Evolutionary conservation across 768 basidiomycete genomes (phyloP), one percentile per base, ranked within the genome.

Genomic region (Agaricus blazei): DNA sequence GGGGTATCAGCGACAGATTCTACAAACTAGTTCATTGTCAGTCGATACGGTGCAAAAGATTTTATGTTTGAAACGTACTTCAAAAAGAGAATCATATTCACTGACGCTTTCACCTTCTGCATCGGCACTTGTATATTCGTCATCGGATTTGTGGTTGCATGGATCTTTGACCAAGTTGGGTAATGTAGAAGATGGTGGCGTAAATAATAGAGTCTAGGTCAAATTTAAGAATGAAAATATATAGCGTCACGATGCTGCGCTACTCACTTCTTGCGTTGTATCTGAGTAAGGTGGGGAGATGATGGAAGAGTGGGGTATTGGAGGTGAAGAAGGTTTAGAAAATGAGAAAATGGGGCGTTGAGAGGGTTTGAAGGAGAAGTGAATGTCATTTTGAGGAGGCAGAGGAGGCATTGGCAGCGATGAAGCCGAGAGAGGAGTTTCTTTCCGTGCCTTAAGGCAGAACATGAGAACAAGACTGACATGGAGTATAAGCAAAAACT

Each of bases 111-210:
- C 51, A 9, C 51, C 51, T 11, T 52, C 51, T 7, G 51, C 51
- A 34, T 52, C 51, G 24, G 51, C 51, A 44, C 42, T 44, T n/a
- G 51, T 52, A 23, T 31, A 52, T 14, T 12, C 43, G 44, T 44
- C 51, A 12, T 43, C 24, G 34, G 34, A 34, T 11, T 11, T n/a
- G 23, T 48, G n/a, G n/a, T 29, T 38, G 45, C 27, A 15, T 27
- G 9, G 2, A 41, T 27, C 45, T 19, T 19, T 19, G 14, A 15
- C 6, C 14, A 27, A 26, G 23, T 12, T 11, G 15, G 19, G 19
- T 11, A 19, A 12, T 9, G 11, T 11, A 44, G 42, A 42, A 7
- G 51, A 43, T 9, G 42, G 19, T 14, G 41, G 31, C 12, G 31
- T 42, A 14, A 42, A 52, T 19, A 31, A 43, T 14, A 31, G 51